Conservation (phyloP, 2,329 filamentous ascomycete species). For the Diaporthe citri region DNA sequence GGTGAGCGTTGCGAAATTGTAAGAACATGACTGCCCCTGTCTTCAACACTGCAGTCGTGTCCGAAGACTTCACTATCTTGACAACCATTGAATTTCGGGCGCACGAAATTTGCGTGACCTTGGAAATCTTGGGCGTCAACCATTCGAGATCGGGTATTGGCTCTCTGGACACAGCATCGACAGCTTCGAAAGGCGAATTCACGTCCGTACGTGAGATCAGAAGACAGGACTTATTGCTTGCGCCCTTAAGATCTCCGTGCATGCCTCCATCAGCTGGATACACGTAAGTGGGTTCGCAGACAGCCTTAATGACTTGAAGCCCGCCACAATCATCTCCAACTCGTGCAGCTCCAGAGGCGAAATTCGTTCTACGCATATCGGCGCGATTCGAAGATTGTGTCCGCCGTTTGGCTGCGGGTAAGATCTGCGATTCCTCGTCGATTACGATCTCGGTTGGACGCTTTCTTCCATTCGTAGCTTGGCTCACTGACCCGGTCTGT, state of each 20-base stretch:
- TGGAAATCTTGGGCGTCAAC: constrained; percentile 31
- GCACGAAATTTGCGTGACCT: neutral
- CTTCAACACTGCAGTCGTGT: neutral
- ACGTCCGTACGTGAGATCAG: neutral
- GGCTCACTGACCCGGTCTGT: neutral
- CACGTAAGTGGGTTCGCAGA: constrained; percentile 31
- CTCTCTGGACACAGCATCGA: neutral
- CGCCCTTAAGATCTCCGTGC: neutral
- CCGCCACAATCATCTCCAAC: neutral
- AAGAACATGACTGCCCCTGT: constrained; percentile 23
- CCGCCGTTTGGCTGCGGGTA: constrained; percentile 21
- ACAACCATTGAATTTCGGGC: constrained; percentile 3
- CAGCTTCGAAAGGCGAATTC: neutral
- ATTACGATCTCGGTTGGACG: neutral
- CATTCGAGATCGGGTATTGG: constrained; percentile 26
- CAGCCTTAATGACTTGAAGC: constrained; percentile 29
- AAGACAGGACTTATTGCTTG: constrained; percentile 1
- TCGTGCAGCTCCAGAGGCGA: neutral
- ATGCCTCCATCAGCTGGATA: constrained; percentile 5
- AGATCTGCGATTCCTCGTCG: neutral
- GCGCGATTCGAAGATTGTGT: neutral
- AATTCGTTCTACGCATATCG: constrained; percentile 26
- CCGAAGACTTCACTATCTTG: neutral
- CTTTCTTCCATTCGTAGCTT: constrained; percentile 12
- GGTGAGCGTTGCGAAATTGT: constrained; percentile 33